A percentile compares a stretch with the other conserved stretches of the same genome.
Conservation (phyloP, 2,329 filamentous ascomycete genomes). For the Thelonectria discophora region DNA sequence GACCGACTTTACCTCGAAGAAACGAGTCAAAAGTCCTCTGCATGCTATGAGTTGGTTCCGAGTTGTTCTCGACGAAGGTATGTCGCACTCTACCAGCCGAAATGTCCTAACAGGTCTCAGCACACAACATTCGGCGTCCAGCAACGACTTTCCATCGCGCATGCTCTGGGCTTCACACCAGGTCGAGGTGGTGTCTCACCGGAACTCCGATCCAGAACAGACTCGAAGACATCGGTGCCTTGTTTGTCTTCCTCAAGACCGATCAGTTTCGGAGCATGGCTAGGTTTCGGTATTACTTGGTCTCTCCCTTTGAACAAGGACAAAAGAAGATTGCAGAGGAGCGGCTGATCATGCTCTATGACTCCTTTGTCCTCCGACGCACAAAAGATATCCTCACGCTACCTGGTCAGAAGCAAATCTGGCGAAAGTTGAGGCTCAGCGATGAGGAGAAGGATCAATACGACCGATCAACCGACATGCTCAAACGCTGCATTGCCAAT, state of each 20-base stretch:
- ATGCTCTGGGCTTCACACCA: conserved; percentile 52
- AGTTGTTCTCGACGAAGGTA: conserved; percentile 58
- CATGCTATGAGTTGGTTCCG: conserved; percentile 54
- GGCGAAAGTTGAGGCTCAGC: conserved; percentile 13
- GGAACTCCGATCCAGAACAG: conserved; percentile 65
- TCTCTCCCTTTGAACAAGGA: conserved; percentile 48
- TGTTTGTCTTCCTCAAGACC: conserved; percentile 55
- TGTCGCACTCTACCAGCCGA: neutral
- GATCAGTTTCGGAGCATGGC: conserved; percentile 34
- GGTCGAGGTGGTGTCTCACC: conserved; percentile 61
- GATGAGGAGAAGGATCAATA: conserved; percentile 46
- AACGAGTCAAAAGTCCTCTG: neutral
- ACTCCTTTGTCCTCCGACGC: conserved; percentile 53
- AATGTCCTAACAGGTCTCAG: conserved; percentile 39
- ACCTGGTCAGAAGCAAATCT: conserved; percentile 33
- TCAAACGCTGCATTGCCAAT: conserved; percentile 51
- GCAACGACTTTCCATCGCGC: conserved; percentile 55
- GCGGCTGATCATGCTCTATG: conserved; percentile 47
- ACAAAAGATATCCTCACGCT: conserved; percentile 53
- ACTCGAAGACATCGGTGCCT: conserved; percentile 60
- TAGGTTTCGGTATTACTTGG: conserved; percentile 55
- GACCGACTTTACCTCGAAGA: conserved; percentile 41
- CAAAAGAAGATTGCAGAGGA: conserved; percentile 37
- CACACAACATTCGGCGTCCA: conserved; percentile 60
- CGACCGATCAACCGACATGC: conserved; percentile 45